Evolutionary conservation across 257 asterid species (phyloP), one percentile per base, ranked within the genome.

Genomic region (Solanum chmielewskii): DNA sequence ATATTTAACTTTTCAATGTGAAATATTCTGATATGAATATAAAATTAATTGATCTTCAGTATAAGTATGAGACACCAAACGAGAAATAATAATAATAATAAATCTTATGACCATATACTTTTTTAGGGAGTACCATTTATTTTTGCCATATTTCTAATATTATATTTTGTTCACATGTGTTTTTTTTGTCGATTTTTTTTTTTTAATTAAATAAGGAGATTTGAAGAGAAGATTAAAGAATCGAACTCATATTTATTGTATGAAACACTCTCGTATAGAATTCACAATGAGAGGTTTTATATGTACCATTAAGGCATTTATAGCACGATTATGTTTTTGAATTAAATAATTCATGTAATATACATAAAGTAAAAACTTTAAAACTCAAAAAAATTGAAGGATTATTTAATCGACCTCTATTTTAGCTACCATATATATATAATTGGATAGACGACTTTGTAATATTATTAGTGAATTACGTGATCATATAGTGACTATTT

Each of bases 121-220:
- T 29, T 56, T 66, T 66, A 25, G 4, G 12, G 20, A 14, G 20
- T 69, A 69, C 13, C n/a, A 29, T 33, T 31, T 16, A 9, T 33
- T 70, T 71, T 71, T 33, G 1, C 69, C 69, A 10, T 23, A 4
- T 21, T 60, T 21, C 5, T 59, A 59, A 11, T 59, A 21, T 1
- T 21, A 0, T 14, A 2, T 47, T 13, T 12, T 66, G 11, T 14
- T 5, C 4, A 16, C 1, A 2, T 1, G 44, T 18, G 9, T 33
- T 29, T 1, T 7, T 18, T 29, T 29, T 3, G n/a, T 0, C 0
- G 1, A 29, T 6, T 1, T 2, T 3, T 6, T 1, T 2, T 3
- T 14, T 69, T 69, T 12, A 7, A 14, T 7, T 15, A 69, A 29
- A 31, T 70, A 31, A 31, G n/a, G 42, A 70, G 7, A 70, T 31